Conservation (phyloP, 495 filamentous ascomycete species). For the Lentithecium fluviatile region DNA sequence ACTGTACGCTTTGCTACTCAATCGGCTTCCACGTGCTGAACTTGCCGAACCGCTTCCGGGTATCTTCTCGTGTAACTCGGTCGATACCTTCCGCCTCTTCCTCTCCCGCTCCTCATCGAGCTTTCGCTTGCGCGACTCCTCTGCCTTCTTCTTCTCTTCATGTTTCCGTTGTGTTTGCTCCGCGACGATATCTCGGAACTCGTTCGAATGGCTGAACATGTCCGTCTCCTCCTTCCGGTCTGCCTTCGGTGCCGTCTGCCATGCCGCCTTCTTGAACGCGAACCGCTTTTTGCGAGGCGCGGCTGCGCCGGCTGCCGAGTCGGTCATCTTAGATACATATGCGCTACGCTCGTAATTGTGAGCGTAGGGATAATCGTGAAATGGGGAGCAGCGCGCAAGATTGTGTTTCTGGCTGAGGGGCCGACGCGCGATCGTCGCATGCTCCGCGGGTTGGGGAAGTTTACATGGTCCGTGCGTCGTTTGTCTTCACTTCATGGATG, state of each 20-base stretch:
- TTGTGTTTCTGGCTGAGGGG: too few species aligned
- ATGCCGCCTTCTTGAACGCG: conserved; percentile 34
- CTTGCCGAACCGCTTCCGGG: not conserved
- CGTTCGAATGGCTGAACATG: conserved; percentile 32
- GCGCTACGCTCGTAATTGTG: not conserved
- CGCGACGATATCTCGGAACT: conserved; percentile 23
- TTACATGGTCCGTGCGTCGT: too few species aligned
- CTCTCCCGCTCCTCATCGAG: conserved; percentile 9
- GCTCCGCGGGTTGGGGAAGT: not conserved
- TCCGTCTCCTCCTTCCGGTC: conserved; percentile 19
- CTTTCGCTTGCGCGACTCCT: conserved; percentile 7
- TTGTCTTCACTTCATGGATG: too few species aligned
- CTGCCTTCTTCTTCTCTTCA: conserved; percentile 16
- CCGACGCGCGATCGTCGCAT: conserved; percentile 26
- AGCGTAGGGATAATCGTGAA: not conserved
- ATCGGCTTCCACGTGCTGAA: not conserved
- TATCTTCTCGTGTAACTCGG: not conserved
- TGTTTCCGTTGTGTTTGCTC: conserved; percentile 20
- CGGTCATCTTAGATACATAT: conserved; percentile 19
- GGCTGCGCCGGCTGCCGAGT: not conserved
- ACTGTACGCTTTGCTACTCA: conserved; percentile 10
- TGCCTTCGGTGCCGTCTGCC: conserved; percentile 18
- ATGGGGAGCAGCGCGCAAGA: conserved; percentile 3
- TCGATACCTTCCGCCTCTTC: conserved; percentile 2
- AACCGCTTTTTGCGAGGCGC: conserved; percentile 26